A percentile compares a stretch with the other conserved stretches of the same genome.
These are phyloP conservation scores for Mucor irregularis DNA, from an alignment of 371 early-diverging fungal genomes.

Conservation along the genomic window DNA sequence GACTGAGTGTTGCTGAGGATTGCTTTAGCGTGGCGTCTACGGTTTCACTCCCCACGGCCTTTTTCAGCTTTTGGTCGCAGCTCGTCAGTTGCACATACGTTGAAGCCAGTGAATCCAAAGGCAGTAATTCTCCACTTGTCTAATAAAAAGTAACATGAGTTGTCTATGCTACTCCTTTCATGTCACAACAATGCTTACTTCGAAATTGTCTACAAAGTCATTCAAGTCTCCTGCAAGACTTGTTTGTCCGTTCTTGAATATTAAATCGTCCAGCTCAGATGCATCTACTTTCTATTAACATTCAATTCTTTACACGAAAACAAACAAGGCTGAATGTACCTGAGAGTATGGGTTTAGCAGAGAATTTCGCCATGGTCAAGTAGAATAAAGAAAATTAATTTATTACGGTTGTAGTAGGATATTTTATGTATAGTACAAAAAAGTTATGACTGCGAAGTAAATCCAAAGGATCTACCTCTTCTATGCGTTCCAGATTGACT, in stretches of 20 bases:
- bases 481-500: slow-evolving; percentile 6
- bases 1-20: not conserved
- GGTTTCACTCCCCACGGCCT: not conserved
- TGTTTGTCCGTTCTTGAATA: slow-evolving; percentile 19
- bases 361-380: not conserved
- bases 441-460: not conserved
- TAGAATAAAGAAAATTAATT: not conserved
- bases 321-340: too few relatives aligned
- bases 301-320: too few relatives aligned
- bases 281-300: too few relatives aligned
- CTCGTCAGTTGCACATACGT: slow-evolving; percentile 17
- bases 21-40: not conserved
- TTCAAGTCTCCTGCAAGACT: slow-evolving; percentile 1
- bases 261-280: slow-evolving; percentile 11
- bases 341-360: not conserved
- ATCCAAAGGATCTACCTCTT: slow-evolving; percentile 12
- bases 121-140: not conserved
- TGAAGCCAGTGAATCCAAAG: slow-evolving; percentile 9
- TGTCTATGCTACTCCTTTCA: too few relatives aligned
- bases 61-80: slow-evolving; percentile 5
- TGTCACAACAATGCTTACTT: not conserved
- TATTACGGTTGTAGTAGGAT: too few relatives aligned
- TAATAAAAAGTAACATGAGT: not conserved
- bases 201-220: slow-evolving; percentile 18
- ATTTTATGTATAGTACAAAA: not conserved